Evolutionary conservation across 129 eudicot species (phyloP).

Genomic region (Flaveria linearis): DNA sequence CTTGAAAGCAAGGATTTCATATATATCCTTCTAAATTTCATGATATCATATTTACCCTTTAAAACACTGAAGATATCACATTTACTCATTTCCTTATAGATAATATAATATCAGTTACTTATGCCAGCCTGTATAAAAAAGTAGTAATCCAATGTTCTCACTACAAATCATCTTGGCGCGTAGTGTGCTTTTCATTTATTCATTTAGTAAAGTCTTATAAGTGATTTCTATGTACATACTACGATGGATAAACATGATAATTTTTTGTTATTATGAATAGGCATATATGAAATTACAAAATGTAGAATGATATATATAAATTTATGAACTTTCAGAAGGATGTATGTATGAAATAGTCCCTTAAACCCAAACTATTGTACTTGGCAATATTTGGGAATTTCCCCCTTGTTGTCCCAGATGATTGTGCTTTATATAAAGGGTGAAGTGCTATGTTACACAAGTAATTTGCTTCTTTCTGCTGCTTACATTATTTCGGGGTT

Average conservation of each 20-base stretch:
- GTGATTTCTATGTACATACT: background rate
- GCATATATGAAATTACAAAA: background rate
- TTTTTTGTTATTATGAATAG: background rate
- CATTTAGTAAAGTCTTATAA: background rate
- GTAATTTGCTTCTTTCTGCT: slow-evolving; percentile 9
- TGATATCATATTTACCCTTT: background rate
- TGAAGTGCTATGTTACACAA: background rate
- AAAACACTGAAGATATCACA: background rate
- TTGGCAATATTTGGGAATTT: background rate
- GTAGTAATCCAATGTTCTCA: background rate
- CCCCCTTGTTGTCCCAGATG: background rate
- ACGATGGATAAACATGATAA: background rate
- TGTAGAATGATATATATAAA: background rate
- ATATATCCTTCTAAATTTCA: background rate
- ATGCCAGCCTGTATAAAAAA: background rate
- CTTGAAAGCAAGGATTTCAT: background rate
- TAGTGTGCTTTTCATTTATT: background rate
- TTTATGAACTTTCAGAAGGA: background rate
- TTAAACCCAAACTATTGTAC: background rate
- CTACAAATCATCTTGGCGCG: background rate
- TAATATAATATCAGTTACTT: background rate
- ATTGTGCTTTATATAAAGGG: background rate
- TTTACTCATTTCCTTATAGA: background rate
- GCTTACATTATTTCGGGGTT: slow-evolving; percentile 9
- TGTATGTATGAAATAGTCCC: background rate